phyloP scores from a whole-genome alignment of 2,329 filamentous ascomycete species.

The Fusarium ramigenum region DNA sequence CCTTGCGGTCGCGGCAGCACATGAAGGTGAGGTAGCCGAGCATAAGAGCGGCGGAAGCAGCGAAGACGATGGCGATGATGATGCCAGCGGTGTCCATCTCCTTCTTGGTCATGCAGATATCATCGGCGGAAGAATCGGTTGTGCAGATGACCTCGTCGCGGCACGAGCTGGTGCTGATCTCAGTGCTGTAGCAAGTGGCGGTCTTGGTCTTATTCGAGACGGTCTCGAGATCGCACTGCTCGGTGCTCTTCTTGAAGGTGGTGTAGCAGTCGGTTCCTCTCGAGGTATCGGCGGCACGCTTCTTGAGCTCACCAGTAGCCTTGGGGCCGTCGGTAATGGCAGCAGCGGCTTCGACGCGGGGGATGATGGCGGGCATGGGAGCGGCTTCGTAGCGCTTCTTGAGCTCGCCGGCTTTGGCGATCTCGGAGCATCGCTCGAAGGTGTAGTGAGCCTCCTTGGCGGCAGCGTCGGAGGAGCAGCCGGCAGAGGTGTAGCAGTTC shows the following conservation, averaged over 20 bases:
- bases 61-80: conserved; percentile 60
- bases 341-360: conserved; percentile 27
- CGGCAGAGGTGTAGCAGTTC: conserved; percentile 48
- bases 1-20: conserved; percentile 61
- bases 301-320: conserved; percentile 21
- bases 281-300: conserved; percentile 29
- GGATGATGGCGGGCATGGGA: conserved; percentile 30
- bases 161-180: conserved; percentile 52
- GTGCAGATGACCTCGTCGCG: conserved; percentile 56
- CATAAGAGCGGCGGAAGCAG: conserved; percentile 50
- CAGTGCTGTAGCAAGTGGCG: conserved; percentile 52
- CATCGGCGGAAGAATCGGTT: conserved; percentile 47
- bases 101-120: conserved; percentile 53
- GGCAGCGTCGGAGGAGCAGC: conserved; percentile 48
- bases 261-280: conserved; percentile 49
- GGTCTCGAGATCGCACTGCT: conserved; percentile 52
- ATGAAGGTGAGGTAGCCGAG: conserved; percentile 57
- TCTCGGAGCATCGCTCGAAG: conserved; percentile 47
- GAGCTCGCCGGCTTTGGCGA: conserved; percentile 41
- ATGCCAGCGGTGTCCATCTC: conserved; percentile 57
- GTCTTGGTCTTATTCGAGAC: conserved; percentile 49
- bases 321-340: conserved; percentile 26
- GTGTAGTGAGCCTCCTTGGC: conserved; percentile 43
- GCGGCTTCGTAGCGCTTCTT: conserved; percentile 43
- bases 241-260: conserved; percentile 46